Percentiles rank a stretch among this genome's conserved stretches.
These are phyloP conservation scores for Eutrema heterophyllum DNA, from an alignment of 345 rosid genomes.

Conservation along the genomic window DNA sequence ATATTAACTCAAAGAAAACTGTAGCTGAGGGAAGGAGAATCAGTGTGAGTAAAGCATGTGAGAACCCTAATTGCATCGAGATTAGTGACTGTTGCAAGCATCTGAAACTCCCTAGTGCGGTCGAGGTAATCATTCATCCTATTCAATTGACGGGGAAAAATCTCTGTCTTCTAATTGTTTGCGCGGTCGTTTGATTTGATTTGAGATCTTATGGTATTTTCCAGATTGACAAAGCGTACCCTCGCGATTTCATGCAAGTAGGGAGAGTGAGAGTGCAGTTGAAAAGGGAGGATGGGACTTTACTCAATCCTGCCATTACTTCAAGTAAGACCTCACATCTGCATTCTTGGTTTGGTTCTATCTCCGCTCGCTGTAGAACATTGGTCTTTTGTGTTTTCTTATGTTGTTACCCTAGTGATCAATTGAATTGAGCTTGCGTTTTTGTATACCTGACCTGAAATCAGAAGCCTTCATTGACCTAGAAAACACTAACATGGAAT, in stretches of 20 bases:
- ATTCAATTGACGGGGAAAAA: not conserved
- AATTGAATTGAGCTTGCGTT: not conserved
- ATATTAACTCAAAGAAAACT: constrained; percentile 87
- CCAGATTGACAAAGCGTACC: constrained; percentile 87
- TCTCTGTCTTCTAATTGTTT: not conserved
- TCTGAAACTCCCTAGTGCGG: constrained; percentile 59
- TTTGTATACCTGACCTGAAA: not conserved
- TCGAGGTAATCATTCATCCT: constrained; percentile 51
- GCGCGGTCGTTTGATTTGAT: not conserved
- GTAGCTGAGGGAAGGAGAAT: constrained; percentile 87
- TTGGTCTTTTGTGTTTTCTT: not conserved
- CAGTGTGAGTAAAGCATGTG: constrained; percentile 62
- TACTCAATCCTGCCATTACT: constrained; percentile 67
- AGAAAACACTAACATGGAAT: not conserved
- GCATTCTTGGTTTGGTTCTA: not conserved
- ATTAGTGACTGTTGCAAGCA: constrained; percentile 80
- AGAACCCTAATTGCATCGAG: constrained; percentile 78
- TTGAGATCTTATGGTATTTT: not conserved
- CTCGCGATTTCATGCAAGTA: constrained; percentile 90
- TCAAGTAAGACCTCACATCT: constrained; percentile 50
- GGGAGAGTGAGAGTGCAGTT: constrained; percentile 84
- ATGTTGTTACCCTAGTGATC: not conserved
- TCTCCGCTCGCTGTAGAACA: not conserved
- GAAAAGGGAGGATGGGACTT: constrained; percentile 81
- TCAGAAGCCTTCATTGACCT: not conserved